Evolutionary conservation across 306 rosid genomes (phyloP).

Genomic region (Glycyrrhiza uralensis): DNA sequence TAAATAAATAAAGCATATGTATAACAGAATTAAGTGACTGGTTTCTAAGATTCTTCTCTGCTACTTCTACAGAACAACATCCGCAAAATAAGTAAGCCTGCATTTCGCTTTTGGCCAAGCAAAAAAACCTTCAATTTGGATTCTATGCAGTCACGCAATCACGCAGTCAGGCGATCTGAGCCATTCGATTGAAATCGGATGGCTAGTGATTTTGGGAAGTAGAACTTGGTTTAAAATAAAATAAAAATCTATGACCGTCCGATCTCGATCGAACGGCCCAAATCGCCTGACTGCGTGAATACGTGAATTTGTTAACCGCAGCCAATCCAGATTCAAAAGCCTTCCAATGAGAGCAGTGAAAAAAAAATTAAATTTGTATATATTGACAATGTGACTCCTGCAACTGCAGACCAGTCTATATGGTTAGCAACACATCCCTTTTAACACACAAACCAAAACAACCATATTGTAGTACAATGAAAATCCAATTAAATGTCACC

Average conservation of each 20-base stretch:
- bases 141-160: no score
- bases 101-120: slow-evolving; percentile 27
- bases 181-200: no score
- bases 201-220: no score
- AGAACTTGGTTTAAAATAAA: no score
- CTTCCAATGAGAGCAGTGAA: slow-evolving; percentile 5
- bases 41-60: slow-evolving; percentile 27
- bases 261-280: no score
- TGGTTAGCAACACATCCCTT: slow-evolving; percentile 27
- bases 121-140: slow-evolving; percentile 27
- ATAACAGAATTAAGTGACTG: neutral
- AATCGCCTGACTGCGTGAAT: no score
- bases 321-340: no score
- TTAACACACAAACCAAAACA: slow-evolving; percentile 38
- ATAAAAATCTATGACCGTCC: no score
- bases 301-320: no score
- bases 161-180: no score
- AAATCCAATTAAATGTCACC: slow-evolving; percentile 27
- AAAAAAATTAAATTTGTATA: neutral
- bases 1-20: neutral
- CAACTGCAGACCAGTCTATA: slow-evolving; percentile 12
- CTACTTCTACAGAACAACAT: neutral
- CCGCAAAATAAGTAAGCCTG: slow-evolving; percentile 1
- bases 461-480: slow-evolving; percentile 29
- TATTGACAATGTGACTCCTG: neutral